phyloP scores from a whole-genome alignment of 345 rosid genomes.

The Sisymbrium irio region DNA sequence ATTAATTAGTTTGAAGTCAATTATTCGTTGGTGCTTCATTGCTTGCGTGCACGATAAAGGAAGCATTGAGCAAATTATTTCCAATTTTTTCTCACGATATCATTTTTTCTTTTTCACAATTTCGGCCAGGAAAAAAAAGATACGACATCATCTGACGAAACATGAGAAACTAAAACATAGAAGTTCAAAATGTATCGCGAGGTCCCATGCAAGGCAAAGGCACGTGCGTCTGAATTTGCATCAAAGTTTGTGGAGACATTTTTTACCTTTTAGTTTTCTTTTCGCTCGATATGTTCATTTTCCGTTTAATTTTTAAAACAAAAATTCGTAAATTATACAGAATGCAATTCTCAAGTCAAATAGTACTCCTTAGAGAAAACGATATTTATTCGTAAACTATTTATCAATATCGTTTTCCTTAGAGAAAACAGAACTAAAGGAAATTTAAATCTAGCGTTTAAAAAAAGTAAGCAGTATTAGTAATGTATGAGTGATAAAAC shows the following conservation, averaged over 20 bases:
- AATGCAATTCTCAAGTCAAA: slow-evolving; percentile 16
- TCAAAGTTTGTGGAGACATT: slow-evolving; percentile 46
- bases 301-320: neutral
- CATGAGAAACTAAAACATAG: slow-evolving; percentile 6
- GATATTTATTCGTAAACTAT: too few species aligned
- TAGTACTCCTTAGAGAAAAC: neutral
- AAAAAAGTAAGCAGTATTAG: neutral
- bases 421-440: neutral
- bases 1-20: slow-evolving; percentile 36
- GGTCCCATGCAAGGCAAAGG: slow-evolving; percentile 40
- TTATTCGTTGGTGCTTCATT: slow-evolving; percentile 37
- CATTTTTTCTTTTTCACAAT: neutral
- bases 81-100: neutral
- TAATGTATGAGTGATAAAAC: neutral
- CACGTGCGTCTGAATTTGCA: slow-evolving; percentile 58
- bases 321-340: neutral
- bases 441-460: neutral
- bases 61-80: slow-evolving; percentile 11
- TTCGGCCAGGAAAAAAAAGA: neutral
- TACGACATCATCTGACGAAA: neutral
- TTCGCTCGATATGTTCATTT: neutral
- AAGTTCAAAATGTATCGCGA: slow-evolving; percentile 18
- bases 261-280: slow-evolving; percentile 11
- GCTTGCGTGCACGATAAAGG: slow-evolving; percentile 41
- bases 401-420: neutral